Conservation (phyloP, 106 monocot genomes). For the Triglochin maritima region DNA sequence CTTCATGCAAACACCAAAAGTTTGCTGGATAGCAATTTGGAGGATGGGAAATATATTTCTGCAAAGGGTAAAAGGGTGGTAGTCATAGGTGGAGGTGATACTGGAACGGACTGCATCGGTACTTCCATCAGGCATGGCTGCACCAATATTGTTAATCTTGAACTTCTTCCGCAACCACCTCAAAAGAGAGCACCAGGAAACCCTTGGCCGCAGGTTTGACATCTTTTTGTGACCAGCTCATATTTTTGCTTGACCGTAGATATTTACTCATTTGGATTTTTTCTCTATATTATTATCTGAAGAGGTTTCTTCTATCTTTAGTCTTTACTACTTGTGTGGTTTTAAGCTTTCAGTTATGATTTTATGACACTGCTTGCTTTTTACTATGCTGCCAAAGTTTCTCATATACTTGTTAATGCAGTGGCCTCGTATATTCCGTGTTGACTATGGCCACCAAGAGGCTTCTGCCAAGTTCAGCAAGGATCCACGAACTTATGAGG, state of each 20-base stretch:
- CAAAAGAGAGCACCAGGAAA: conserved; percentile 60
- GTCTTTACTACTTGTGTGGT: neutral
- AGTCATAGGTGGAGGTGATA: conserved; percentile 97
- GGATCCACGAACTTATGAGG: conserved; percentile 86
- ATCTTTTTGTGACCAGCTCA: neutral
- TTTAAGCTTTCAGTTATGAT: neutral
- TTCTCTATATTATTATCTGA: too few species aligned
- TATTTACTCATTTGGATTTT: too few species aligned
- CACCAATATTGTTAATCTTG: conserved; percentile 64
- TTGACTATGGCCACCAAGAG: conserved; percentile 97
- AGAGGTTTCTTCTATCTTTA: too few species aligned
- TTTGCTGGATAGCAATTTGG: conserved; percentile 84
- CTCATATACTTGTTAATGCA: conserved; percentile 8
- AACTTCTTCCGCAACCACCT: conserved; percentile 87
- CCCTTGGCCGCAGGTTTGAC: conserved; percentile 96
- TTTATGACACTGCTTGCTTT: neutral
- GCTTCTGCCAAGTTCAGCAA: conserved; percentile 86
- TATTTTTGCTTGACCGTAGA: neutral
- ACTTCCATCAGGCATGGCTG: conserved; percentile 97
- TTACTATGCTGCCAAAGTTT: neutral
- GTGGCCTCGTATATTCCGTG: conserved; percentile 95
- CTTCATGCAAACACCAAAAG: conserved; percentile 96
- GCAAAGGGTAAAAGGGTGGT: conserved; percentile 96
- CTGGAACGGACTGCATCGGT: conserved; percentile 96
- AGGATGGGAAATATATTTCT: conserved; percentile 82